These are phyloP conservation scores for Apiotrichum montevideense DNA, from an alignment of 1,284 basidiomycete genomes.

Conservation along the genomic window DNA sequence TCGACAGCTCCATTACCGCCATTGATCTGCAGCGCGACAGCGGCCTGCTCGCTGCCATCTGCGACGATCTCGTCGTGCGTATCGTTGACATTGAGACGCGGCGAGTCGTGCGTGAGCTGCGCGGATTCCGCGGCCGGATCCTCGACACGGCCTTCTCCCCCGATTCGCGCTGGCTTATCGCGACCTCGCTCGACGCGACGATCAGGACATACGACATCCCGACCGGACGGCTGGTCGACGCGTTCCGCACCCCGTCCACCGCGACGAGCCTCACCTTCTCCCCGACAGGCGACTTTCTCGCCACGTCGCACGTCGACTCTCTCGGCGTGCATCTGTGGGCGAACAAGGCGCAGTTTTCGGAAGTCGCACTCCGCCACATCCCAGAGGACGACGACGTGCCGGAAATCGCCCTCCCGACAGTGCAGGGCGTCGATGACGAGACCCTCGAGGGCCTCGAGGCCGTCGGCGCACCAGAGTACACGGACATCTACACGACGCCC, in stretches of 20 bases:
- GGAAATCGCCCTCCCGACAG: conserved; percentile 68
- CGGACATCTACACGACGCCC: conserved; percentile 73
- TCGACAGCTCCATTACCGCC: conserved; percentile 65
- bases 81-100: conserved; percentile 87
- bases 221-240: conserved; percentile 84
- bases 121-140: conserved; percentile 70
- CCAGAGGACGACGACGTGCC: conserved; percentile 63
- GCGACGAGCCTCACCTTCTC: conserved; percentile 89
- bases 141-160: conserved; percentile 85
- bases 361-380: conserved; percentile 74
- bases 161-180: conserved; percentile 87
- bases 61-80: conserved; percentile 78
- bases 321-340: conserved; percentile 95
- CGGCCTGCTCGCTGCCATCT: conserved; percentile 74
- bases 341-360: conserved; percentile 87
- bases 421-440: conserved; percentile 71
- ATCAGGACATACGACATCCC: conserved; percentile 96
- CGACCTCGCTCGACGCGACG: conserved; percentile 80
- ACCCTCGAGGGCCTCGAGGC: conserved; percentile 58
- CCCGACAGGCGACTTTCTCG: conserved; percentile 91
- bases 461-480: conserved; percentile 55
- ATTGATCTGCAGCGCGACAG: conserved; percentile 77
- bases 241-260: conserved; percentile 81
- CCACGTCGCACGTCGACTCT: conserved; percentile 88
- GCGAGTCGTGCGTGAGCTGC: conserved; percentile 77